Base-by-base conservation (phyloP, 2,329 filamentous ascomycete species). In the Aspergillus unguis region DNA sequence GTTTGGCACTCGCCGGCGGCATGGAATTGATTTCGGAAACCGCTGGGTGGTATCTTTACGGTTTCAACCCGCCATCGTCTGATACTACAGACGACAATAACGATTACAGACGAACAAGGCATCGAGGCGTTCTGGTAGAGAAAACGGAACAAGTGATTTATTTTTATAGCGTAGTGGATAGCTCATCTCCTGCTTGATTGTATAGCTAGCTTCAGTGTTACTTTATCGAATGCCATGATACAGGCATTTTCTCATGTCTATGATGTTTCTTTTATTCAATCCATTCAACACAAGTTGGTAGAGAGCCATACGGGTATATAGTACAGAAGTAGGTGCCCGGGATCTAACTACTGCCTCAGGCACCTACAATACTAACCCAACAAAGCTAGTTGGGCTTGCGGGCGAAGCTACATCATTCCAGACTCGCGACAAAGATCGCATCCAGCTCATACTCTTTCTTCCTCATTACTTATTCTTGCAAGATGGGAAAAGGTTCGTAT, bases 21-120 rank as follows among this genome's bases (percentile, higher is more conserved):
- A 89, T 59, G 91, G 91, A 0, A 86, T 96, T 51, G 90, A 92
- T 63, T 97, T 96, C 77, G 90, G 90, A 26, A 85, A 85, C 54
- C 83, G 85, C 59, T 97, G 92, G 92, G 85, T 94, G 57, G 79
- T 95, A 10, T 84, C 86, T 62, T 82, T 94, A 72, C 69, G 72
- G 44, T 81, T 70, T 60, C 70, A 72, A 36, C 55, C 67, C 3
- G 44, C 63, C 43, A 49, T 62, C 25, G 58, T 61, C 23, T 72
- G 54, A 65, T 38, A 5, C 5, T 28, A 17, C 17, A 23, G 29
- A 33, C 41, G 42, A 53, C 42, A 54, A 36, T 48, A 35, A 47
- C 48, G 58, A 60, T 55, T 46, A 57, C 53, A 50, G 38, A 58
- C 40, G 46, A 51, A 48, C 17, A 52, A 27, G 44, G 40, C 47